Evolutionary conservation across 805 yeast species (phyloP), one percentile per base, ranked within the genome.

Genomic region (Candida berthetii): DNA sequence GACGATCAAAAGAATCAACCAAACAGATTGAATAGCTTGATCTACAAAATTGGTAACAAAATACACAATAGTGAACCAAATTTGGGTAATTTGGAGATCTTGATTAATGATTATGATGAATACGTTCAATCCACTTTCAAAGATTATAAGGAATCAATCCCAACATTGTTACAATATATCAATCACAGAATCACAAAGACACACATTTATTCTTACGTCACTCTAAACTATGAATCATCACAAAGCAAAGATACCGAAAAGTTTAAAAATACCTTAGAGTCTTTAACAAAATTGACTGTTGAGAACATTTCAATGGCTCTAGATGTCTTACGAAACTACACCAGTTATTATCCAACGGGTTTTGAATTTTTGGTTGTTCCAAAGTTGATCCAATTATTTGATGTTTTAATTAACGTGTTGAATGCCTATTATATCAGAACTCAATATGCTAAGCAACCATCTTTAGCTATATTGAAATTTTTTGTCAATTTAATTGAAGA

Each of bases 311-410:
- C 38, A 2, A 45, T 47, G 17, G 13, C 40, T 2, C 48, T 52
- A 41, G 60, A 54, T 41, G 35, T 54, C 5, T 33, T 50, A 3
- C 40, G 42, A 28, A 54, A 55, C 28, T 47, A 45, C 31, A 36
- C 43, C 13, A 36, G 16, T 3, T 54, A 54, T 38, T 54, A 44
- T 41, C 41, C 44, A 9, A 34, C 51, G 3, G 55, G 55, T 2
- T 44, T 41, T 37, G 58, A 54, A 35, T 44, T 51, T 16, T 19
- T 51, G 5, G 14, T 51, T 4, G 20, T 48, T 20, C 46, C 46
- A 14, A 27, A 24, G 7, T 28, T 49, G 3, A 32, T 51, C 7
- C 42, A 42, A n/a, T 32, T 42, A 4, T 15, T 55, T 17, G 55
- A 50, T 15, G 48, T 42, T 19, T 18, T 45, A 1, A 16, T 46